These are phyloP conservation scores for Nicotiana undulata DNA, from an alignment of 257 asterid species.

Conservation along the genomic window DNA sequence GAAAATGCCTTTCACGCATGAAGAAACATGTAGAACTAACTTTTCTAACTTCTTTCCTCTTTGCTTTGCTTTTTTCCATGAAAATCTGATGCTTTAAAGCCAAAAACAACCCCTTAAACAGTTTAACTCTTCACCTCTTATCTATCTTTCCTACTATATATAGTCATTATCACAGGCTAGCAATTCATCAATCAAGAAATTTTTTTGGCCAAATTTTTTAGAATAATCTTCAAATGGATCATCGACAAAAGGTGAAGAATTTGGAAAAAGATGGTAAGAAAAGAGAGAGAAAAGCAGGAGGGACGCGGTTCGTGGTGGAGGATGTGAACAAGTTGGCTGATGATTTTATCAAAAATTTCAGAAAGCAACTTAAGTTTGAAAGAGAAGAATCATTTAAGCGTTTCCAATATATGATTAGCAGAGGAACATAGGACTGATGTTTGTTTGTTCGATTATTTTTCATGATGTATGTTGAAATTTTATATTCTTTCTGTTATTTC, in stretches of 20 bases:
- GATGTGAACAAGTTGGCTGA: constrained; percentile 37
- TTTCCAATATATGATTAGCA: constrained; percentile 11
- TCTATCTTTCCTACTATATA: neutral
- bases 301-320: constrained; percentile 10
- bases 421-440: constrained; percentile 1
- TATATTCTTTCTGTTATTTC: neutral
- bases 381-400: constrained; percentile 30
- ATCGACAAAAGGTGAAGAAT: constrained; percentile 5
- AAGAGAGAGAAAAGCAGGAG: neutral
- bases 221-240: constrained; percentile 10
- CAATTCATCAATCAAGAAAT: neutral
- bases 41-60: constrained; percentile 8
- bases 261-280: neutral
- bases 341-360: constrained; percentile 40
- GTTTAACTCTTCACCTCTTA: neutral
- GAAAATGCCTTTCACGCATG: constrained; percentile 11
- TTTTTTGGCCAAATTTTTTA: neutral
- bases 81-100: constrained; percentile 9
- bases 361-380: constrained; percentile 33
- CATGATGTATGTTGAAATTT: neutral
- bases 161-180: neutral
- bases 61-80: constrained; percentile 11
- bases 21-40: neutral
- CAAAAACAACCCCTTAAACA: neutral
- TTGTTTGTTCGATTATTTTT: neutral